These are phyloP conservation scores for Alternaria sp. DNA, from an alignment of 2,329 filamentous ascomycete species.

Conservation along the genomic window DNA sequence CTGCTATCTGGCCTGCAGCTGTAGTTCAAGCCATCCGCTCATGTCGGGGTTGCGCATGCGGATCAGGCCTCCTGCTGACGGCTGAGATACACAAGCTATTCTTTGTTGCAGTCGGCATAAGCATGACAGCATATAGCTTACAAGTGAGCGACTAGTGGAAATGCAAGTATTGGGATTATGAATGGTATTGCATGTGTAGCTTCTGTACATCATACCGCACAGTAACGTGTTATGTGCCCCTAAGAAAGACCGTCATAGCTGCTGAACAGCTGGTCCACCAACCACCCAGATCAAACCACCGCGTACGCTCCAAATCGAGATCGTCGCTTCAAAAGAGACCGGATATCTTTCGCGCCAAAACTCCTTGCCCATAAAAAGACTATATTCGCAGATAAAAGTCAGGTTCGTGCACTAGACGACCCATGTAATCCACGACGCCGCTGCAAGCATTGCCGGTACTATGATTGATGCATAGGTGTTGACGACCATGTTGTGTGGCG, in stretches of 20 bases:
- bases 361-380: conserved; percentile 17
- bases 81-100: neutral
- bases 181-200: neutral
- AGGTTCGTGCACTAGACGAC: conserved; percentile 2
- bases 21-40: conserved; percentile 1
- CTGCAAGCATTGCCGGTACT: conserved; percentile 34
- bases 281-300: neutral
- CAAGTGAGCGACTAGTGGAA: neutral
- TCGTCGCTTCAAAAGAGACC: conserved; percentile 7
- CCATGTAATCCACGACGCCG: conserved; percentile 39
- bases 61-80: neutral
- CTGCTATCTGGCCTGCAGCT: neutral
- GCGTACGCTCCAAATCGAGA: conserved; percentile 7
- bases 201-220: neutral
- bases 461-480: conserved; percentile 37
- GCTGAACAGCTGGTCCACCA: neutral
- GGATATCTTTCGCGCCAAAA: conserved; percentile 30
- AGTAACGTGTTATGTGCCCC: neutral
- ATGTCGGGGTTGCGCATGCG: neutral
- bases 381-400: conserved; percentile 6
- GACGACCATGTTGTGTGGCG: conserved; percentile 28
- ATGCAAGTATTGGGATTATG: neutral
- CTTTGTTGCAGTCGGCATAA: neutral
- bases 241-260: neutral
- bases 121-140: neutral